These are phyloP conservation scores for Ceratobasidium sp. DNA, from an alignment of 1,284 basidiomycete species.

Conservation along the genomic window DNA sequence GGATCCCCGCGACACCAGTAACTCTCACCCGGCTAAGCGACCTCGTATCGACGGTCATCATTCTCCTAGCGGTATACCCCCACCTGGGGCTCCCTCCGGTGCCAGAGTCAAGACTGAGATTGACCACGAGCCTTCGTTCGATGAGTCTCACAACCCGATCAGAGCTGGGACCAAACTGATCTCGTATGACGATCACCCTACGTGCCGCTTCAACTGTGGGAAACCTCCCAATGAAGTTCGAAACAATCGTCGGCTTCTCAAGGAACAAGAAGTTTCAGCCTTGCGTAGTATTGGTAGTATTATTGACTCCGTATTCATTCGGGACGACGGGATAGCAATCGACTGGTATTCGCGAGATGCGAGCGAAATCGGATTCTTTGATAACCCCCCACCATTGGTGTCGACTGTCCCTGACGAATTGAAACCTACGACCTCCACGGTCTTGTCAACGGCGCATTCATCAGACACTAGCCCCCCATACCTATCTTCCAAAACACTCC, in stretches of 20 bases:
- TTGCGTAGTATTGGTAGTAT: slow-evolving; percentile 7
- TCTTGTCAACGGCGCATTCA: background rate
- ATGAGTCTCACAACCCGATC: background rate
- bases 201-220: slow-evolving; percentile 16
- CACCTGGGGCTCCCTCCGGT: background rate
- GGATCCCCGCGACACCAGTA: background rate
- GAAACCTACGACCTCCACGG: background rate
- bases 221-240: background rate
- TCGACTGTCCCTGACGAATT: background rate
- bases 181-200: slow-evolving; percentile 9
- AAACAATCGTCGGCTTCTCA: background rate
- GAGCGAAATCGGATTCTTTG: background rate
- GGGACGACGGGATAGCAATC: slow-evolving; percentile 34
- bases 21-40: slow-evolving; percentile 13
- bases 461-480: background rate
- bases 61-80: background rate
- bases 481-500: background rate
- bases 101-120: background rate
- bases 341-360: slow-evolving; percentile 5
- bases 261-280: background rate
- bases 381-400: background rate
- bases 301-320: slow-evolving; percentile 9
- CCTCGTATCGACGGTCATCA: background rate
- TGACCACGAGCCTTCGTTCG: background rate
- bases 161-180: slow-evolving; percentile 24